These are phyloP conservation scores for Cryptococcus depauperatus DNA, from an alignment of 1,284 basidiomycete species.

Conservation along the genomic window DNA sequence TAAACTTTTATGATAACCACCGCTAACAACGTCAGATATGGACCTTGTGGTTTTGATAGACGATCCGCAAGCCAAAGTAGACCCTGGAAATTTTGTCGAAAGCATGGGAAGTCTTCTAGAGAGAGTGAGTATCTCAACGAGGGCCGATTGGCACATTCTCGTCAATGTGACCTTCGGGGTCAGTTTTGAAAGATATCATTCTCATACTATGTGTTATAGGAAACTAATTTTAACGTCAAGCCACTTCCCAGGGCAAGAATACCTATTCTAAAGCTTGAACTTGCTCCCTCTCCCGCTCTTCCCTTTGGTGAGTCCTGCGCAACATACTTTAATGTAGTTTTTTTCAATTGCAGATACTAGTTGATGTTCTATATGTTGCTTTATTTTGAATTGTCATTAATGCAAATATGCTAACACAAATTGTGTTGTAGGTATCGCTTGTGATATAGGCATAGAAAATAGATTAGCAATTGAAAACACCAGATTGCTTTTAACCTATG, in stretches of 20 bases:
- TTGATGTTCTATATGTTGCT: background rate
- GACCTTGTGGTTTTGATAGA: conserved; percentile 94
- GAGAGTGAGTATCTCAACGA: conserved; percentile 65
- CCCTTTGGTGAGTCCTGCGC: conserved; percentile 56
- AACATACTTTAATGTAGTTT: no score
- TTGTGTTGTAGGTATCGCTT: conserved; percentile 60
- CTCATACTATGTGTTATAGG: no score
- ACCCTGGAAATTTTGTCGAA: conserved; percentile 83
- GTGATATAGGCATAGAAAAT: conserved; percentile 98
- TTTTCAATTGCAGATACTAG: no score
- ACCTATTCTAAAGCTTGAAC: conserved; percentile 93
- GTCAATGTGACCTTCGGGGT: no score
- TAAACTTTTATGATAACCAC: background rate
- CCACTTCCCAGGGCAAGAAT: conserved; percentile 93
- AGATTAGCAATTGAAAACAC: conserved; percentile 95
- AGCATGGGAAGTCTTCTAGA: conserved; percentile 89
- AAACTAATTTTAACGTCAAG: conserved; percentile 95
- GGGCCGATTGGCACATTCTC: no score
- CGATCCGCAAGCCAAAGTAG: conserved; percentile 56
- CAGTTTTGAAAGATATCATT: no score
- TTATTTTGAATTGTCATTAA: background rate
- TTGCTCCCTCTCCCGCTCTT: conserved; percentile 79
- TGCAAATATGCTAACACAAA: no score
- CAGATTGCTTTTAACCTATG: conserved; percentile 89
- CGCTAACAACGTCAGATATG: conserved; percentile 63